Evolutionary conservation across 345 rosid genomes (phyloP), one percentile per base, ranked within the genome.

Genomic region (Dovyalis caffra): DNA sequence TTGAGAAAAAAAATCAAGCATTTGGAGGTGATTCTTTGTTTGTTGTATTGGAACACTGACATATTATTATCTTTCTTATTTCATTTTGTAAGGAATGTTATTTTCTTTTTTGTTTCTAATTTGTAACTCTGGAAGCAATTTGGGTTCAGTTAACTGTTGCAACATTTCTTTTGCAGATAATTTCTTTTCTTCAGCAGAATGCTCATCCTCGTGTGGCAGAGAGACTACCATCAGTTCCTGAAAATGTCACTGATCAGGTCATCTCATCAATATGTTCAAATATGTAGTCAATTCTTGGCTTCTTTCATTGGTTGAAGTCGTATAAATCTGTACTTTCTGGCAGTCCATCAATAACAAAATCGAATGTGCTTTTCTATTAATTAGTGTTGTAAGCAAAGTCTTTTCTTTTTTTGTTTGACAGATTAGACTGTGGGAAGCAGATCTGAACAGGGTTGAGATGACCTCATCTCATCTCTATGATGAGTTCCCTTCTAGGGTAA

Each of bases 361-460:
- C 20, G 18, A 53, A 10, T n/a, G 0, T 58, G 70, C 21, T 53
- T 16, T 40, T 40, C 47, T 40, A 12, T 40, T 40, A 40, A 12
- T 12, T 16, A 12, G 47, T 43, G 47, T 4, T 43, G 47, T 43
- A n/a, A n/a, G n/a, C n/a, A n/a, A n/a, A n/a, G n/a, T n/a, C n/a
- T n/a, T n/a, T n/a, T n/a, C n/a, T 58, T 28, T 26, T 40, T 57
- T 75, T 73, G 60, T 40, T 6, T 78, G 76, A 49, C 86, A 95
- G 98, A 93, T 95, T 81, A 87, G 98, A 85, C 85, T 93, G 71
- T 95, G 99, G 99, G 99, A 95, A 84, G 29, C 92, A 8, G 99
- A 95, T 86, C 76, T 95, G 76, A 91, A 95, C 77, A 88, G 99
- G 82, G 93, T 91, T 45, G 99, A 95, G 87, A 89, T 82, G 89